phyloP scores from a whole-genome alignment of 805 yeast genomes.

The Deakozyma indianensis region DNA sequence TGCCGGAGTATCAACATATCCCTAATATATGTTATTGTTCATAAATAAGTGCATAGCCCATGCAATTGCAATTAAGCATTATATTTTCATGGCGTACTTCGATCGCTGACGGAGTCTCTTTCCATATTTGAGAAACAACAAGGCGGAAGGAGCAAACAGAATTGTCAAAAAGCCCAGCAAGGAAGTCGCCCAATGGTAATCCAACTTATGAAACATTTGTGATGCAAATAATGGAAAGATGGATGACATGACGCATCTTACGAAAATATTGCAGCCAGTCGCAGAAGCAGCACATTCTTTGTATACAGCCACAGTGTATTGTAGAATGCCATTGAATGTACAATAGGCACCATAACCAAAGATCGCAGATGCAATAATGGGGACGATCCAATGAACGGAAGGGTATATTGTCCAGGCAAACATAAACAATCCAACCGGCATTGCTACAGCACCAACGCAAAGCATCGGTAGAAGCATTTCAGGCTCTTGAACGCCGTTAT shows the following conservation, averaged over 20 bases:
- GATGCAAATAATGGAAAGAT: slow-evolving; percentile 75
- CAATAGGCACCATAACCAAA: neutral
- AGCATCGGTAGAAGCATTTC: slow-evolving; percentile 46
- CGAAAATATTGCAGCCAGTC: slow-evolving; percentile 71
- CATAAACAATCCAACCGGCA: slow-evolving; percentile 42
- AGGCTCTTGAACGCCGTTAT: slow-evolving; percentile 32
- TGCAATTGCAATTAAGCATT: too few relatives aligned
- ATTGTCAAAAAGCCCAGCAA: neutral
- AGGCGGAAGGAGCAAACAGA: neutral
- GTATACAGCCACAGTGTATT: neutral
- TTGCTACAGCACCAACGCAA: slow-evolving; percentile 37
- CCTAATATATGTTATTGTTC: too few relatives aligned
- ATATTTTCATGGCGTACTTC: neutral
- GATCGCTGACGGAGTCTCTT: neutral
- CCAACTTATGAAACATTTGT: slow-evolving; percentile 64
- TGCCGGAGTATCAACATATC: too few relatives aligned
- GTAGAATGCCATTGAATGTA: neutral
- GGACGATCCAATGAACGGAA: slow-evolving; percentile 38
- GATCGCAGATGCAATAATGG: slow-evolving; percentile 19
- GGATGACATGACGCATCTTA: slow-evolving; percentile 61
- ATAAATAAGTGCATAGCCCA: too few relatives aligned
- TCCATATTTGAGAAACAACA: neutral
- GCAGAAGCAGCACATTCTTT: slow-evolving; percentile 54
- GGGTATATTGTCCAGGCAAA: slow-evolving; percentile 45
- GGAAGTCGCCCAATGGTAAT: slow-evolving; percentile 31